Evolutionary conservation across 768 basidiomycete genomes (phyloP), one percentile per base, ranked within the genome.

Genomic region (Podaxis mareebaensis): DNA sequence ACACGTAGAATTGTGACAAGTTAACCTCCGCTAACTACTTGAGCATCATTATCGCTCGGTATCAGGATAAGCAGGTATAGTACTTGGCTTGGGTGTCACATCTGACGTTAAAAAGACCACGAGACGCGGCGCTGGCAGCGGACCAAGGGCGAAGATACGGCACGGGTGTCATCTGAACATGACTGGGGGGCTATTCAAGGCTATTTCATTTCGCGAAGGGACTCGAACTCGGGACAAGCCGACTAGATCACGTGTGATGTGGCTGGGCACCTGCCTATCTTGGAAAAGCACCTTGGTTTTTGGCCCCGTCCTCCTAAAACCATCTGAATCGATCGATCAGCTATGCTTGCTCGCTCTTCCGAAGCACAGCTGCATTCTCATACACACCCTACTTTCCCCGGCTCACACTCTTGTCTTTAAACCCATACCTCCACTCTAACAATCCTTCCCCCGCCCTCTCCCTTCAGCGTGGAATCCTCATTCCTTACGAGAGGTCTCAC

Each of bases 281-380:
- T 33, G 75, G 75, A 67, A 64, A 57, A 68, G 48, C 52, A 58
- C 52, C 66, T 64, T 63, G 69, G 73, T 76, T 76, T 77, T 70
- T 61, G 66, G 51, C 52, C 54, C 51, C 26, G 48, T 66, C 66
- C 67, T 67, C 73, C 73, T 63, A 69, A 73, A 72, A 70, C 67
- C 70, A 66, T 67, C 61, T 65, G 59, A 64, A 72, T 67, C 70
- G 73, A 77, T 78, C 76, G 77, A 78, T 79, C 75, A 72, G 60
- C 33, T 57, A 65, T 20, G 46, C 20, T 51, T 22, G 68, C 65
- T 66, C 62, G 64, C 54, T 56, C 68, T 71, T 70, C 71, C 61
- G 46, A 66, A 64, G 67, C 61, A 64, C 60, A 62, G 64, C 39
- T 48, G 58, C 42, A 49, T 64, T 63, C 57, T 62, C 62, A 63